Evolutionary conservation across 176 grass and related monocot species (phyloP), one percentile per base, ranked within the genome.

Genomic region (Paspalum vaginatum): DNA sequence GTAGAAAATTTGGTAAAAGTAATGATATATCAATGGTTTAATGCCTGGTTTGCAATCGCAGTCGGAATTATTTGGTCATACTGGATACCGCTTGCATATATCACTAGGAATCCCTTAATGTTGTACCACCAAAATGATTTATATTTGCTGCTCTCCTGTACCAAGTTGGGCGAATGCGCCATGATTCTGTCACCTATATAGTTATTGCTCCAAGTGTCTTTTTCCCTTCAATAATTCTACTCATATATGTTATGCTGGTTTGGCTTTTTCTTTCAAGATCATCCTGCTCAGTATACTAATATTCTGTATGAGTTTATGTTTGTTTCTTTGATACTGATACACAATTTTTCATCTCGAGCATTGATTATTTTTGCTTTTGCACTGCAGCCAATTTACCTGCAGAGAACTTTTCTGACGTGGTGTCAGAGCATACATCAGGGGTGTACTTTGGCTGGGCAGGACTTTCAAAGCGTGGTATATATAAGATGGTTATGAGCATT

Each of bases 401-500:
- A 17, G 96, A 99, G 67, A 99, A 85, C 50, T 95, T 99, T 72
- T 91, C 92, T 6, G 75, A 87, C 53, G 4, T 93, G 79, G 88
- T 93, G 18, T 95, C 88, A 5, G 96, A 99, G 27, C 86, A 99
- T 89, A 91, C 92, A 65, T 99, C 88, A 39, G 92, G 96, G 54
- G 92, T 99, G 52, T 99, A 93, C 77, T 99, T 99, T 79, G 96
- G 96, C 70, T 99, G 96, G 96, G 96, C 88, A 76, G 72, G 80
- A 50, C 83, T 95, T 86, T 82, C 92, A 69, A 82, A n/a, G 17
- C 86, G 62, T 72, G 92, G 96, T 68, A 59, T 91, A 76, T 99
- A 86, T 77, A 95, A 95, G 79, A 99, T 95, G 96, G 96, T 91
- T 79, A 99, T 99, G 92, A 99, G 92, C 72, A 91, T 99, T 63